phyloP scores from a whole-genome alignment of 495 filamentous ascomycete genomes.

The Annulohypoxylon bovei region DNA sequence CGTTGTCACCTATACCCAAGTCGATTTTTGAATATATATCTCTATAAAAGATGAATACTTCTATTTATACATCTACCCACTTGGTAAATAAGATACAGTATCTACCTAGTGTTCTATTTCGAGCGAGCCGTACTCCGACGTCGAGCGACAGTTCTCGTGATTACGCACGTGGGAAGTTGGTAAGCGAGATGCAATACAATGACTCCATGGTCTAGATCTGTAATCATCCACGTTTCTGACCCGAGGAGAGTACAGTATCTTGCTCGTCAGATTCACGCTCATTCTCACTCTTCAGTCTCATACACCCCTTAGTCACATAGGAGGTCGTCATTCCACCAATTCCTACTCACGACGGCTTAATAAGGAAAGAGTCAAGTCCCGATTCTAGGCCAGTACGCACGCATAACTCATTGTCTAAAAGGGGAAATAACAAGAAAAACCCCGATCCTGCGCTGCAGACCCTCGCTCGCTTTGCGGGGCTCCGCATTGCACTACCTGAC shows the following conservation, averaged over 20 bases:
- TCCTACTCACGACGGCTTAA: background rate
- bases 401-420: background rate
- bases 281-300: background rate
- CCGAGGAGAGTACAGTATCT: background rate
- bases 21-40: slow-evolving; percentile 27
- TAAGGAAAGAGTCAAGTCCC: slow-evolving; percentile 4
- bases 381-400: background rate
- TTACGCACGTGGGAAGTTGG: slow-evolving; percentile 27
- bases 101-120: slow-evolving; percentile 30
- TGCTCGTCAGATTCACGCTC: background rate
- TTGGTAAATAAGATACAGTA: slow-evolving; percentile 1
- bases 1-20: slow-evolving; percentile 32
- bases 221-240: background rate
- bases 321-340: slow-evolving; percentile 9
- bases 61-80: slow-evolving; percentile 37
- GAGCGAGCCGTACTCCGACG: slow-evolving; percentile 5
- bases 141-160: slow-evolving; percentile 10
- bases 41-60: slow-evolving; percentile 31
- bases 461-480: slow-evolving; percentile 24
- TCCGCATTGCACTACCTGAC: slow-evolving; percentile 17
- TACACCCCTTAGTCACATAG: background rate
- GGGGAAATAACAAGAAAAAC: slow-evolving; percentile 3
- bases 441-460: slow-evolving; percentile 1
- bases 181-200: slow-evolving; percentile 31
- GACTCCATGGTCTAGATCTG: slow-evolving; percentile 23